Base-by-base conservation (phyloP, 805 yeast genomes). In the Vanderwaltozyma polyspora region DNA sequence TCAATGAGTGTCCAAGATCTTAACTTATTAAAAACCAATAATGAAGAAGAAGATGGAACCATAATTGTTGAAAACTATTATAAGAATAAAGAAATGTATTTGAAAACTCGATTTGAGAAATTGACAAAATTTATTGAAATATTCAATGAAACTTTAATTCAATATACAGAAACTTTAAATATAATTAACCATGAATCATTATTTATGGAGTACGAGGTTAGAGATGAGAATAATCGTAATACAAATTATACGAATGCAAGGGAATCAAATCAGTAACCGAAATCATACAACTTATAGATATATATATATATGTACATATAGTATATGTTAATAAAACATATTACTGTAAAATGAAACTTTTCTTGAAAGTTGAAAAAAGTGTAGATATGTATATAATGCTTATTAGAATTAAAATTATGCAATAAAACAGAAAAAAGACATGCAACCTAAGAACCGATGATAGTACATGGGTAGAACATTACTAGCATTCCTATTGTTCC, bases 141-240 rank as follows among this genome's bases (percentile, higher is more conserved):
- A 31, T 49, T 43, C 26, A 49, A 49, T 31, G 37, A 41, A n/a
- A 46, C 52, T 3, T 41, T 41, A 6, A 30, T 31, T 13, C 51
- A 49, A 32, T 45, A 38, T 29, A 25, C 25, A 11, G 43, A 46
- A 19, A 41, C 34, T 28, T 29, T 32, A 13, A 40, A 42, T 19
- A 33, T 45, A 26, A 14, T 42, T 12, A 35, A 45, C 17, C 37
- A 36, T 21, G 42, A 39, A 22, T 25, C 34, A 3, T 24, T 46
- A 16, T 44, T 46, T 31, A 30, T 49, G 35, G 55, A 49, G 19
- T 45, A 41, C 13, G 55, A 49, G 22, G 34, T 46, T 3, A 44
- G 46, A 19, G 36, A 34, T 16, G 19, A 33, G 12, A 12, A 2
- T 9, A 19, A 29, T 22, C 10, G 11, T 27, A 16, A 5, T 8